Evolutionary conservation across 2,329 filamentous ascomycete species (phyloP).

Genomic region (Paraconiothyrium brasiliense): DNA sequence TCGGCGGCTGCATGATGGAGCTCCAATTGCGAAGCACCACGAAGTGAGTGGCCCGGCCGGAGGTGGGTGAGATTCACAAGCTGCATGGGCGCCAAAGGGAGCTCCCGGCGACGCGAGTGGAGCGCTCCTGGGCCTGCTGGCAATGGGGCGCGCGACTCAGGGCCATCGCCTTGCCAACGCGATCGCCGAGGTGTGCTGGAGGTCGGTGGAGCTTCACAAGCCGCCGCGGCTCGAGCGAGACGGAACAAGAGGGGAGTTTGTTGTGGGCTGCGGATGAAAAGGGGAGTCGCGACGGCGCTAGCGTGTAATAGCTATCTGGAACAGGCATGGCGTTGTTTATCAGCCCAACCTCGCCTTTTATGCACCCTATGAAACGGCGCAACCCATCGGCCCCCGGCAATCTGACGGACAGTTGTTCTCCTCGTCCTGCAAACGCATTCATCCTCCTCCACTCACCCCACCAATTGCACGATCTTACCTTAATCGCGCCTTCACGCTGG

Average conservation of each 20-base stretch:
- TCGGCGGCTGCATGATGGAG: slow-evolving; percentile 35
- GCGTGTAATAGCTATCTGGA: slow-evolving; percentile 5
- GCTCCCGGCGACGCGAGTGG: slow-evolving; percentile 30
- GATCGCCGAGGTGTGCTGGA: slow-evolving; percentile 29
- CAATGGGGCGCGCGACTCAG: slow-evolving; percentile 19
- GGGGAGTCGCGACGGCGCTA: slow-evolving; percentile 38
- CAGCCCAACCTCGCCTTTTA: slow-evolving; percentile 24
- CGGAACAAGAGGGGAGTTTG: slow-evolving; percentile 6
- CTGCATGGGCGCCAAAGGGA: slow-evolving; percentile 27
- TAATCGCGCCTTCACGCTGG: slow-evolving; percentile 44
- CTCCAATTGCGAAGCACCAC: slow-evolving; percentile 48
- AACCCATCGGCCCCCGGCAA: slow-evolving; percentile 34
- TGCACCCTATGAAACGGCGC: slow-evolving; percentile 30
- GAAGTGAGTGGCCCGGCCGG: slow-evolving; percentile 31
- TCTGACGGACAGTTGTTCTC: slow-evolving; percentile 46
- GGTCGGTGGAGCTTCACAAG: slow-evolving; percentile 29
- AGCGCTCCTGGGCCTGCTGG: slow-evolving; percentile 20
- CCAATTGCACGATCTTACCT: slow-evolving; percentile 49
- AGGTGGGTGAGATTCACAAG: slow-evolving; percentile 26
- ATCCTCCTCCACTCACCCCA: slow-evolving; percentile 48
- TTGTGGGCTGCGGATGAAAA: slow-evolving; percentile 27
- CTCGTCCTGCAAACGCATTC: slow-evolving; percentile 41
- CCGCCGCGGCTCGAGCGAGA: slow-evolving; percentile 36
- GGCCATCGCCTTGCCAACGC: slow-evolving; percentile 35
- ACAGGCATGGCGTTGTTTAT: slow-evolving; percentile 16